Evolutionary conservation across 2,329 filamentous ascomycete genomes (phyloP), one percentile per base, ranked within the genome.

Genomic region (Arachnopeziza araneosa): DNA sequence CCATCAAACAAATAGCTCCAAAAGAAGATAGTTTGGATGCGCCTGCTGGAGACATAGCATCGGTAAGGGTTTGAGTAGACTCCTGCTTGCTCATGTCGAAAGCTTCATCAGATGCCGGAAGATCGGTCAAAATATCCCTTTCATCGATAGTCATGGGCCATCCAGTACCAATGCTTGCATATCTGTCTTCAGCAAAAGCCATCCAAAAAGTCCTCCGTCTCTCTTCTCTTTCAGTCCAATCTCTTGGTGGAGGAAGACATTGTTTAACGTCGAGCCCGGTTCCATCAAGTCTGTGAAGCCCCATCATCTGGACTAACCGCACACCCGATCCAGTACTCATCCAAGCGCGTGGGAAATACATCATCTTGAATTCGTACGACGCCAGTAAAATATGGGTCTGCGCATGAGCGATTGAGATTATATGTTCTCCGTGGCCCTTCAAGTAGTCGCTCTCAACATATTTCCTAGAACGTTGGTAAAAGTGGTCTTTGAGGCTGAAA

Each of bases 181-280:
- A 96, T 26, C 90, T 83, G 72, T 97, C 93, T 50, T 90, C 81
- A 66, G 86, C 89, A 69, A 93, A 97, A 0, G 86, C 82, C 65
- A 87, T 84, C 93, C 93, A 97, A 67, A 96, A 96, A 0, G 89
- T 87, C 65, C 93, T 82, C 60, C 93, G 82, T 56, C 93, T 82
- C 73, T 98, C 93, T 73, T 91, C 88, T 44, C 82, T 78, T 68
- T 97, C 93, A 0, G 84, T 86, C 91, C 91, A 96, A 69, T 91
- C 90, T 67, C 82, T 83, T 0, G 91, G 80, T 1, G 90, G 88
- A 3, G 84, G 79, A 8, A 97, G 71, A 51, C 87, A 88, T 57
- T 91, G 89, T 64, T 93, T 90, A 50, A 90, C 82, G 58, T 89
- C 85, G 14, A 86, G 71, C 0, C 80, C 80, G 1, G 77, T 74